Base-by-base conservation (phyloP, 1,284 basidiomycete genomes). In the Dichomitus squalens region DNA sequence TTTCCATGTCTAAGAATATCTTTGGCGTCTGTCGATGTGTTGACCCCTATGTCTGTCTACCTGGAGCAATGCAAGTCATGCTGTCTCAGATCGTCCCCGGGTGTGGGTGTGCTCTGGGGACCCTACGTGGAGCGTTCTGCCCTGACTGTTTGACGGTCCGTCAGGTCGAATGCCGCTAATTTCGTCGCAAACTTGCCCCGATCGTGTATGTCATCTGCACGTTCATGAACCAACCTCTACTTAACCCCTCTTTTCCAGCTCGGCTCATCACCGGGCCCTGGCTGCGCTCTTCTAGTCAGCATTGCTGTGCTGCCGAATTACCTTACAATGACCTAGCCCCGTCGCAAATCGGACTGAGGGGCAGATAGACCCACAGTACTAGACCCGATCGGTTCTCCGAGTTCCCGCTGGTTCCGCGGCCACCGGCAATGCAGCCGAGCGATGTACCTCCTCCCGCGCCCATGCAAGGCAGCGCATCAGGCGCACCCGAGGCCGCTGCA, bases 361-460 rank as follows among this genome's bases (percentile, higher is more conserved):
- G 41, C 40, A 25, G 41, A n/a, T 18, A 11, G 41, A 11, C 41
- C 41, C 41, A 44, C 41, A 16, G 29, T 23, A n/a, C 41, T 44
- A 44, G 41, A n/a, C 41, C 12, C 25, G 18, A 27, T 27, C 25
- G 29, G 25, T 23, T 29, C 25, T 9, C 41, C n/a, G 11, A 18
- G 18, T 47, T 20, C 31, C 44, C 44, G 31, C 27, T 47, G 29
- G n/a, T 27, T 20, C 29, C 18, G 31, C 31, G 18, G 29, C n/a
- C 18, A 47, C 49, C 40, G 56, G 46, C 27, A 35, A 36, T 7
- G 18, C 23, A 25, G 21, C 34, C 49, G 58, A 33, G 49, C 55
- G 50, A 53, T 55, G 38, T 39, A n/a, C 27, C 44, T 41, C 23
- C 53, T 58, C 53, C 57, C 53, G 53, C 54, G 25, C 48, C 20